Conservation (phyloP, 1,284 basidiomycete species). For the Papiliotrema terrestris region DNA sequence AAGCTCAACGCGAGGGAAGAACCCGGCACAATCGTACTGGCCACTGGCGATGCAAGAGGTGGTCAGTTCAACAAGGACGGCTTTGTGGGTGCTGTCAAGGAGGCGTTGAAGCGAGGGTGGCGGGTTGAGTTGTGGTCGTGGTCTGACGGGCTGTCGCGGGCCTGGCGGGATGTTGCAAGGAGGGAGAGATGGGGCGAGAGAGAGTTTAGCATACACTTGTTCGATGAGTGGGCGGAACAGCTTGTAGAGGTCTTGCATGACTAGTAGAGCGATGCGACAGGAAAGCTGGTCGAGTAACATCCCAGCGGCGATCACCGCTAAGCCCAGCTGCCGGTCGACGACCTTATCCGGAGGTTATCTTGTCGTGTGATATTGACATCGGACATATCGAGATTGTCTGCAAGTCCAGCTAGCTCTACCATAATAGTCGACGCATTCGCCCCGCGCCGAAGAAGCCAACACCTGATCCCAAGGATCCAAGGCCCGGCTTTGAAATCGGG, state of each 20-base stretch:
- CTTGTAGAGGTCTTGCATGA: conserved; percentile 25
- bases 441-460: no score
- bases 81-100: conserved; percentile 75
- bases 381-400: no score
- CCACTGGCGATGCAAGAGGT: conserved; percentile 82
- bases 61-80: conserved; percentile 85
- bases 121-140: conserved; percentile 65
- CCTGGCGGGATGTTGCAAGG: conserved; percentile 29
- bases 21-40: conserved; percentile 67
- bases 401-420: no score
- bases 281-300: no score
- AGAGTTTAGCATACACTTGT: conserved; percentile 29
- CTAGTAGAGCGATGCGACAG: background rate
- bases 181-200: conserved; percentile 30
- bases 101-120: conserved; percentile 80
- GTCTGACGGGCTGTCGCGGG: conserved; percentile 30
- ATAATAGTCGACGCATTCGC: no score
- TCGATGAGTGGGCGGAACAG: conserved; percentile 44
- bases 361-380: no score
- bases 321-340: no score
- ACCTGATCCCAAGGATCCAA: no score
- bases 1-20: conserved; percentile 52
- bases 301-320: no score
- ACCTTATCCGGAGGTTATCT: no score
- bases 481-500: no score